Percentiles rank a stretch among this genome's conserved stretches.
Evolutionary conservation across 371 early-diverging fungal genomes (phyloP).

Genomic region (Phascolomyces articulosus): DNA sequence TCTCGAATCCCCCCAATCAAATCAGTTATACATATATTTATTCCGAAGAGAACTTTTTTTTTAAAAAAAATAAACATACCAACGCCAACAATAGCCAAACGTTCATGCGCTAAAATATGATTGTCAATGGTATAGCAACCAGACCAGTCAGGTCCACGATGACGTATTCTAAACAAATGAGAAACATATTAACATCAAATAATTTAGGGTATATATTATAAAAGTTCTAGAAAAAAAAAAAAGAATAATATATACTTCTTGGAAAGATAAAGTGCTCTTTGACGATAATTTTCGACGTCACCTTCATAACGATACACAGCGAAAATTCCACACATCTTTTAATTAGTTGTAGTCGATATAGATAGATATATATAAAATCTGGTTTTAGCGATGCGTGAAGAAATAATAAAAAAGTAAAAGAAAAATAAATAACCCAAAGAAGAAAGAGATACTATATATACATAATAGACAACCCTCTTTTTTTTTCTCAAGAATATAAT

Average conservation of each 20-base stretch:
- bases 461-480: too few species aligned
- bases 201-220: not conserved
- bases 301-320: constrained; percentile 87
- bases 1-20: too few species aligned
- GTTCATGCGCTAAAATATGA: constrained; percentile 93
- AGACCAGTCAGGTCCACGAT: constrained; percentile 98
- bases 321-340: constrained; percentile 94
- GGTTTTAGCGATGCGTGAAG: too few species aligned
- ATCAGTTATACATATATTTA: too few species aligned
- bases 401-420: too few species aligned
- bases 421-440: too few species aligned
- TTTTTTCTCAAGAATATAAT: too few species aligned
- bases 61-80: constrained; percentile 53
- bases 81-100: constrained; percentile 96
- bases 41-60: too few species aligned
- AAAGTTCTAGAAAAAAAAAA: constrained; percentile 9
- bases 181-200: not conserved
- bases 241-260: constrained; percentile 70
- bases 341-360: too few species aligned
- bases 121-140: constrained; percentile 81
- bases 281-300: constrained; percentile 76
- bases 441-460: too few species aligned
- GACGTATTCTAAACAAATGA: constrained; percentile 65
- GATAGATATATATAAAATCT: too few species aligned
- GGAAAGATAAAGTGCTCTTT: constrained; percentile 82